Evolutionary conservation across 352 stramenopile species (phyloP).

Genomic region (Peronospora destructor): DNA sequence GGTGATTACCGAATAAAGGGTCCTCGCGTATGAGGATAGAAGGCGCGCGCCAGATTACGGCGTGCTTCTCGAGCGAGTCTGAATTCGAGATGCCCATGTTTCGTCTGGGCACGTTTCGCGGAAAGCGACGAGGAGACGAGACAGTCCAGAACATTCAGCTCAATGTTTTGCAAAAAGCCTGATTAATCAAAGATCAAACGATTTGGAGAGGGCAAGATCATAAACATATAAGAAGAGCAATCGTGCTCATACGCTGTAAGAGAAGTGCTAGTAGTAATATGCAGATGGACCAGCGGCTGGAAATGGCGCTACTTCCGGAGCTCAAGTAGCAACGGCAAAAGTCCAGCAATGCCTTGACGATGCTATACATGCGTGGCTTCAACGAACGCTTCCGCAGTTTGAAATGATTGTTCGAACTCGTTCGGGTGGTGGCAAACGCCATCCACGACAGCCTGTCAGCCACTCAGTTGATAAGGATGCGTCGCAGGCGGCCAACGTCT

Average conservation of each 20-base stretch:
- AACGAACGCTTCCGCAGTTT: conserved; percentile 6
- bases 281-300: conserved; percentile 9
- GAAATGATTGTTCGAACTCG: not conserved
- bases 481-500: conserved; percentile 6
- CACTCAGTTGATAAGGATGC: conserved; percentile 9
- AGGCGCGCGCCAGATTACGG: conserved; percentile 7
- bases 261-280: not conserved
- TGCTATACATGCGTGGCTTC: conserved; percentile 1
- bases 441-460: conserved; percentile 1
- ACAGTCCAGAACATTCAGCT: conserved; percentile 17
- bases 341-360: not conserved
- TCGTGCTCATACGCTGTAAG: not conserved
- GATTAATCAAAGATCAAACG: not conserved
- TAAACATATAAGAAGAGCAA: too few relatives aligned
- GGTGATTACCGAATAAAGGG: conserved; percentile 3
- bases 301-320: not conserved
- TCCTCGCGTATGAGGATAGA: not conserved
- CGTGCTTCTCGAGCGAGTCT: not conserved
- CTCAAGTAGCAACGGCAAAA: not conserved
- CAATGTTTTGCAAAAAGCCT: not conserved
- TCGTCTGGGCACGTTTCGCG: conserved; percentile 12
- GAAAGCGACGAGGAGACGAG: conserved; percentile 15
- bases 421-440: not conserved
- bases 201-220: not conserved
- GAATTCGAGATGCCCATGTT: not conserved